A percentile compares a stretch with the other conserved stretches of the same genome.
phyloP scores from a whole-genome alignment of 192 early-diverging fungal species.

The Diversispora epigaea region DNA sequence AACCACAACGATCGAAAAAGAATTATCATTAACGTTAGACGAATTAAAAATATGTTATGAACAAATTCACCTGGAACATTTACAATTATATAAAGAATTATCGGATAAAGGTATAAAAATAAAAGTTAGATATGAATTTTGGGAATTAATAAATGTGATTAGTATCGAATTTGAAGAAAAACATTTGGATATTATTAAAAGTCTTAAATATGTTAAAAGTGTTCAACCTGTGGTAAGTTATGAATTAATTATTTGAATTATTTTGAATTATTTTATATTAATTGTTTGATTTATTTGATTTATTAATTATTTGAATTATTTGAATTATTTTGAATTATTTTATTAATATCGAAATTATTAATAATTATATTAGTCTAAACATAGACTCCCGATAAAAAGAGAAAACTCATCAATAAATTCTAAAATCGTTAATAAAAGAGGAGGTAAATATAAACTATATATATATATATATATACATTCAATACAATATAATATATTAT shows the following conservation, averaged over 20 bases:
- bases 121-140: background rate
- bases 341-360: too few relatives aligned
- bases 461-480: too few relatives aligned
- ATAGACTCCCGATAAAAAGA: too few relatives aligned
- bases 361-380: background rate
- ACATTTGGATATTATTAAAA: background rate
- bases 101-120: background rate
- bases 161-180: background rate
- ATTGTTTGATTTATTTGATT: too few relatives aligned
- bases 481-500: too few relatives aligned
- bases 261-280: background rate
- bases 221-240: constrained; percentile 11
- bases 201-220: background rate
- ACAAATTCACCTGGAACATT: background rate
- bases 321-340: too few relatives aligned
- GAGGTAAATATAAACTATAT: too few relatives aligned
- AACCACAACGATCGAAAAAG: too few relatives aligned
- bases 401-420: too few relatives aligned
- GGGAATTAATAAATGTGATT: constrained; percentile 4
- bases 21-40: too few relatives aligned
- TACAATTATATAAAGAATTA: background rate
- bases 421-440: too few relatives aligned
- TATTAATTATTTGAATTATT: background rate
- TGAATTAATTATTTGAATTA: background rate
- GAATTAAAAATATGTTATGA: too few relatives aligned